Base-by-base conservation (phyloP, 305 asterid species). In the Rubia occidens region DNA sequence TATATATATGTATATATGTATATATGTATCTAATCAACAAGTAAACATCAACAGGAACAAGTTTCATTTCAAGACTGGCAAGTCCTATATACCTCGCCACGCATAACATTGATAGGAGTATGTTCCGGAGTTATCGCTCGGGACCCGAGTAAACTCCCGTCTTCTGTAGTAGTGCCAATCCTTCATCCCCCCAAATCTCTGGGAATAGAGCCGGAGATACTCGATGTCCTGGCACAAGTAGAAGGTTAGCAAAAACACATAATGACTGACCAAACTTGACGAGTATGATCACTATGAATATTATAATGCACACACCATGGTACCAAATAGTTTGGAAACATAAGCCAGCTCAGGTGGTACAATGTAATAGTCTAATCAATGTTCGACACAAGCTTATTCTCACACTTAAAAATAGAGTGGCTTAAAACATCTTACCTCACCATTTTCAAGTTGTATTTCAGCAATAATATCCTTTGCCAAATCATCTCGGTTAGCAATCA, bases 401-500 rank as follows among this genome's bases (percentile, higher is more conserved):
- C 76, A 67, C 47, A 26, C 54, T 24, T 40, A 43, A 45, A 37
- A 26, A 7, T 18, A 64, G 63, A 14, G 62, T 35, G 21, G 53
- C 6, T 15, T 13, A 65, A 76, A 70, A 77, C 82, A 82, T 81
- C n/a, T n/a, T 94, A 94, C 99, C 98, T 94, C 99, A 60, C 96
- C 96, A 78, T 82, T 87, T 80, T 94, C 97, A 75, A 97, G 94
- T 76, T 84, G 92, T 78, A 94, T 91, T 77, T 88, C 94, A 54
- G 96, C 86, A 59, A 89, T 80, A 47, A 94, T 89, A 79, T 94
- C 96, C 85, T 87, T 89, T 0, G 87, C 93, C 78, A 94, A 76
- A 75, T 89, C 99, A 85, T 94, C 99, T 64, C 95, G 96, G 80
- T 94, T 91, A 60, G 97, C 99, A 70, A 94, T 85, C 78, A 94